A percentile compares a stretch with the other conserved stretches of the same genome.
Evolutionary conservation across 495 filamentous ascomycete genomes (phyloP).

Genomic region (Evansstolkia leycettana): DNA sequence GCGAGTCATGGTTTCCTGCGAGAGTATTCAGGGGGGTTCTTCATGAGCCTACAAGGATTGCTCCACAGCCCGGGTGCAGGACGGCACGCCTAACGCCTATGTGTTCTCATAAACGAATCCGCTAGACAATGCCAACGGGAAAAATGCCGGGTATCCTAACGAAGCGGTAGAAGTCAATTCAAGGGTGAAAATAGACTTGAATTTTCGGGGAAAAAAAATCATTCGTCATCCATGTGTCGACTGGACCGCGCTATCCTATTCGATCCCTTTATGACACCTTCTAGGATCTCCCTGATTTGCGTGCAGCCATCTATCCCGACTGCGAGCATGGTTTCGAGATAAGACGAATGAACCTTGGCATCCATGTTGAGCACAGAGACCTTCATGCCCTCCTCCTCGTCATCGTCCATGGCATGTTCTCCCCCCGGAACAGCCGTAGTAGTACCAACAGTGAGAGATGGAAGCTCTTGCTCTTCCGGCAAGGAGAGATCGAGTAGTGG

Average conservation of each 20-base stretch:
- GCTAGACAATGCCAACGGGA: neutral
- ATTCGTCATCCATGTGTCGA: conserved; percentile 1
- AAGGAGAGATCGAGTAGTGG: conserved; percentile 81
- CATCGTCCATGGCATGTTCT: conserved; percentile 23
- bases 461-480: conserved; percentile 81
- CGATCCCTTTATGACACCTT: conserved; percentile 40
- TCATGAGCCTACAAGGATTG: too few species aligned
- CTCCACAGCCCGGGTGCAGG: too few species aligned
- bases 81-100: too few species aligned
- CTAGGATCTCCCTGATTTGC: conserved; percentile 65
- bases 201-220: conserved; percentile 5
- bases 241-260: conserved; percentile 6
- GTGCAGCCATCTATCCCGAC: conserved; percentile 87
- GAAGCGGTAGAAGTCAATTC: too few species aligned
- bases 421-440: conserved; percentile 40
- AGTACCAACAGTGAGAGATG: conserved; percentile 76
- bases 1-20: too few species aligned
- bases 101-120: neutral
- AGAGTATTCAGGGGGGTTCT: too few species aligned
- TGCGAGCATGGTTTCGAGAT: conserved; percentile 82
- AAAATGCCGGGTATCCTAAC: too few species aligned
- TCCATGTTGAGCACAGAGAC: conserved; percentile 76
- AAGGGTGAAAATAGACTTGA: too few species aligned
- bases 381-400: conserved; percentile 44
- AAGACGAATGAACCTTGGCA: conserved; percentile 59